Percentiles rank a stretch among this genome's conserved stretches.
Evolutionary conservation across 768 basidiomycete species (phyloP).

Genomic region (Leccinellum luteum): DNA sequence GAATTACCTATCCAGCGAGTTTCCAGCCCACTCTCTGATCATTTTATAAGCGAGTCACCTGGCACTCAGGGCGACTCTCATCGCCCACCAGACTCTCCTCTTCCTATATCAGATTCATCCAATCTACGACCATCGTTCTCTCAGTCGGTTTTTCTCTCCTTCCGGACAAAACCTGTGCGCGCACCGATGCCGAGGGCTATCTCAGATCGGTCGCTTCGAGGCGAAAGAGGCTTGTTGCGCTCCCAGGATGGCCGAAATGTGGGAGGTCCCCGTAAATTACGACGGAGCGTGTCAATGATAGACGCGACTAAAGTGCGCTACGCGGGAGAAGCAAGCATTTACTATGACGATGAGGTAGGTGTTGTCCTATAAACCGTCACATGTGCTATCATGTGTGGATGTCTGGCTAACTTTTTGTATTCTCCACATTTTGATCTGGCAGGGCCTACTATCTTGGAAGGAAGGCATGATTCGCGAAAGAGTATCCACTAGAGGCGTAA

Average conservation of each 20-base stretch:
- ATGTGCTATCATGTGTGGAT: not conserved
- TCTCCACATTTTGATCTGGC: not conserved
- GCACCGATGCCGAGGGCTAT: slow-evolving; percentile 12
- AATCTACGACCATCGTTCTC: slow-evolving; percentile 7
- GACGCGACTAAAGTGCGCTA: slow-evolving; percentile 22
- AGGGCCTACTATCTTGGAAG: slow-evolving; percentile 39
- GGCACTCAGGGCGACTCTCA: not conserved
- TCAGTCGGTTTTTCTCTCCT: slow-evolving; percentile 13
- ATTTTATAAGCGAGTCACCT: not conserved
- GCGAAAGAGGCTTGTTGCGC: not conserved
- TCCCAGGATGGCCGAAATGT: slow-evolving; percentile 17
- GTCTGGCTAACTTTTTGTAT: slow-evolving; percentile 1
- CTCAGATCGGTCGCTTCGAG: slow-evolving; percentile 11
- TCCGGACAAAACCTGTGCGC: slow-evolving; percentile 15
- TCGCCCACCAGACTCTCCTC: not conserved
- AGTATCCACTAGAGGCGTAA: slow-evolving; percentile 75
- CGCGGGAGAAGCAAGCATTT: slow-evolving; percentile 65
- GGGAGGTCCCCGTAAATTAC: slow-evolving; percentile 20
- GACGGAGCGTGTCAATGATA: slow-evolving; percentile 11
- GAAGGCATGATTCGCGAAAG: slow-evolving; percentile 89
- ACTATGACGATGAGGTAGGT: slow-evolving; percentile 48
- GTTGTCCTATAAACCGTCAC: not conserved
- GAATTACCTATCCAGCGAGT: not conserved
- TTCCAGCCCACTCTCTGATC: slow-evolving; percentile 3
- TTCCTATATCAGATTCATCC: not conserved